These are phyloP conservation scores for Floccularia luteovirens DNA, from an alignment of 768 basidiomycete species.

Conservation along the genomic window DNA sequence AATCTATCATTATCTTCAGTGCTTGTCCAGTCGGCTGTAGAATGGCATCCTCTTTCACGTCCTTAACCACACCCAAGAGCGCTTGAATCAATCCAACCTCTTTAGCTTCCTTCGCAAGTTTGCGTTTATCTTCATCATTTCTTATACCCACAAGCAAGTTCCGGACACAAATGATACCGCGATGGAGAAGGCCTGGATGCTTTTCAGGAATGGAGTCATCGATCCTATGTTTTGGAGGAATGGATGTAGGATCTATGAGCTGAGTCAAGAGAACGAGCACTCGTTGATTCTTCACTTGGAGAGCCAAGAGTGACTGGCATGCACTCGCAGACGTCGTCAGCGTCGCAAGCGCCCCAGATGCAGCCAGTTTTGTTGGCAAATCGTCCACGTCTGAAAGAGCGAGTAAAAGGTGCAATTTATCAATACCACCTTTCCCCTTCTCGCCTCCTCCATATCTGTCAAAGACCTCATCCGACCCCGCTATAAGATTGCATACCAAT, in stretches of 20 bases:
- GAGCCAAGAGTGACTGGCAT: constrained; percentile 52
- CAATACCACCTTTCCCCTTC: constrained; percentile 31
- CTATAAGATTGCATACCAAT: constrained; percentile 86
- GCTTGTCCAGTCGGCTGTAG: constrained; percentile 43
- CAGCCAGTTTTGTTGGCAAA: constrained; percentile 77
- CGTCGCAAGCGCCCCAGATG: constrained; percentile 83
- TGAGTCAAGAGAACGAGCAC: constrained; percentile 60
- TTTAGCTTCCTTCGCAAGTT: constrained; percentile 43
- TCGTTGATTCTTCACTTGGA: constrained; percentile 59
- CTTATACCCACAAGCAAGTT: constrained; percentile 50
- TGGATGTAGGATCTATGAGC: constrained; percentile 53
- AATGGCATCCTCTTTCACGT: constrained; percentile 28
- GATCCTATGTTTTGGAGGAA: constrained; percentile 20
- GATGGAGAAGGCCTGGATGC: constrained; percentile 64
- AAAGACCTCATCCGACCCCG: constrained; percentile 70
- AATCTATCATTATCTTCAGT: constrained; percentile 26
- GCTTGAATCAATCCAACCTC: constrained; percentile 45
- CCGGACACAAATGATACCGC: constrained; percentile 67
- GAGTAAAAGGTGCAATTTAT: constrained; percentile 74
- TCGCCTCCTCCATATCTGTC: constrained; percentile 54
- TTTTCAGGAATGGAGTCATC: constrained; percentile 27
- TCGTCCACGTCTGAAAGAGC: constrained; percentile 88
- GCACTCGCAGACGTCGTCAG: constrained; percentile 56
- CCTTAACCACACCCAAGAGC: constrained; percentile 42
- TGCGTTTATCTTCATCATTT: constrained; percentile 26